Conservation (phyloP, 495 filamentous ascomycete genomes). For the Endocarpon pusillum region DNA sequence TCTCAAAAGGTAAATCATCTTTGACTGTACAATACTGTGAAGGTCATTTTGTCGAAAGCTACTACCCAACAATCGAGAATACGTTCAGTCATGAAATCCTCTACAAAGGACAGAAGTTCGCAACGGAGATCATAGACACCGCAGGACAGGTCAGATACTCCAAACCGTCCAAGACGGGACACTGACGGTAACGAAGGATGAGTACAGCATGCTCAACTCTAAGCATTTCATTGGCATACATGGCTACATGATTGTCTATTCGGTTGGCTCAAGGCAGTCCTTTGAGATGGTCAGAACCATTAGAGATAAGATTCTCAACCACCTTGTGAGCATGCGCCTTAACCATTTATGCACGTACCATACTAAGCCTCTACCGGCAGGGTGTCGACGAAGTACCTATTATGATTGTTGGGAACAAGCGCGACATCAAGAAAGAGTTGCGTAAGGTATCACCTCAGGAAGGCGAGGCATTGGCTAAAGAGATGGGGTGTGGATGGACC, state of each 20-base stretch:
- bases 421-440: constrained; percentile 80
- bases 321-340: constrained; percentile 45
- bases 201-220: constrained; percentile 93
- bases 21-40: constrained; percentile 96
- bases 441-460: constrained; percentile 78
- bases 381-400: constrained; percentile 85
- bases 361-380: constrained; percentile 25
- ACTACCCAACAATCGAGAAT: constrained; percentile 98
- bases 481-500: constrained; percentile 84
- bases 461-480: constrained; percentile 60
- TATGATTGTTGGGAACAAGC: constrained; percentile 93
- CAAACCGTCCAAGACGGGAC: constrained; percentile 7
- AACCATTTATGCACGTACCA: not conserved
- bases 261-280: constrained; percentile 76
- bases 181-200: constrained; percentile 45
- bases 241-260: constrained; percentile 97
- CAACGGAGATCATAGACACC: constrained; percentile 96
- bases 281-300: constrained; percentile 96
- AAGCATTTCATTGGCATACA: constrained; percentile 99
- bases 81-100: constrained; percentile 93
- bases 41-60: constrained; percentile 94
- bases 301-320: constrained; percentile 91
- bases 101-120: constrained; percentile 79
- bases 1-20: constrained; percentile 92
- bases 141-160: constrained; percentile 65